A percentile compares a stretch with the other conserved stretches of the same genome.
These are phyloP conservation scores for Rubia yunnanensis DNA, from an alignment of 257 asterid genomes.

Conservation along the genomic window DNA sequence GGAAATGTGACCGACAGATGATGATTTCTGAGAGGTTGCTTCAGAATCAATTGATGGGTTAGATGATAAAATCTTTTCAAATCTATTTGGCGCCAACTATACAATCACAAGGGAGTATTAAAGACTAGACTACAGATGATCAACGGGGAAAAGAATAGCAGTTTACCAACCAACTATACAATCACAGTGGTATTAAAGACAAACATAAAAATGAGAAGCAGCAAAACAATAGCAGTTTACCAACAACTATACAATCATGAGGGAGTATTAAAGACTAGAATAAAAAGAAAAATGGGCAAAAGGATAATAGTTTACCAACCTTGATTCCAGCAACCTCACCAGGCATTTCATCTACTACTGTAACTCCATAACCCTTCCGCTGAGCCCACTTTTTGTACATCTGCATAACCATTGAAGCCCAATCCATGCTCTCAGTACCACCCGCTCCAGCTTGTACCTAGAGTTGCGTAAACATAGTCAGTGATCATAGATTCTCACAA, in stretches of 20 bases:
- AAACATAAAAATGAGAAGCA: neutral
- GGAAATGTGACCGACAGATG: neutral
- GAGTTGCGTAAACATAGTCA: neutral
- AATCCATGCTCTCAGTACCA: conserved; percentile 98
- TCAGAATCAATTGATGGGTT: neutral
- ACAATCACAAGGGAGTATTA: neutral
- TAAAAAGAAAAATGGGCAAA: neutral
- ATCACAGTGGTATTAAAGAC: neutral
- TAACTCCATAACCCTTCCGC: conserved; percentile 53
- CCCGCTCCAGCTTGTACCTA: conserved; percentile 99
- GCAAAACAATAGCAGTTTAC: conserved; percentile 14
- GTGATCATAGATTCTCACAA: neutral
- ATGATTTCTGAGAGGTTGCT: neutral
- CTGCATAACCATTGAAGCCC: conserved; percentile 97
- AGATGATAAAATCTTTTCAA: neutral
- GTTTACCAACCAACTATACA: conserved; percentile 30
- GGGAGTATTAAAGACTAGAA: neutral
- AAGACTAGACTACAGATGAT: neutral
- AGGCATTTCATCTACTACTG: conserved; percentile 90
- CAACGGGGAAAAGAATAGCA: conserved; percentile 8
- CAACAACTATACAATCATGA: conserved; percentile 18
- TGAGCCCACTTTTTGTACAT: conserved; percentile 96
- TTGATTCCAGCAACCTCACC: conserved; percentile 96
- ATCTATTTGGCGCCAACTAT: conserved; percentile 2
- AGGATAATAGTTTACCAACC: conserved; percentile 34